A percentile compares a stretch with the other conserved stretches of the same genome.
These are phyloP conservation scores for Aspergillus indologenus DNA, from an alignment of 495 filamentous ascomycete species.

Conservation along the genomic window DNA sequence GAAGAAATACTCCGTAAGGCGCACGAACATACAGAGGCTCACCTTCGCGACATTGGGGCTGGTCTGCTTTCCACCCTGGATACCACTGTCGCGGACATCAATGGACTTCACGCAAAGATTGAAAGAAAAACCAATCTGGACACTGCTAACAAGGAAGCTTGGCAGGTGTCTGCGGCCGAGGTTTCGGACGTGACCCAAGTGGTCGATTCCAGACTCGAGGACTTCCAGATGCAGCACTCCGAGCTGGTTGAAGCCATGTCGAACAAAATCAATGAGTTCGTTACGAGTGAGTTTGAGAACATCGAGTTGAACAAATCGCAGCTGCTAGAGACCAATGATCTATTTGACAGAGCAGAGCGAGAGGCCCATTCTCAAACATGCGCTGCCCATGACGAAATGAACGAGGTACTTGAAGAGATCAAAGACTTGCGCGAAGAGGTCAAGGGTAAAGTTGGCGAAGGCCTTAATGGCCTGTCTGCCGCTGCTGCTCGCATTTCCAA, in stretches of 20 bases:
- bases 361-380: slow-evolving; percentile 66
- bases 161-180: slow-evolving; percentile 70
- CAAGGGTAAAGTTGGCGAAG: slow-evolving; percentile 79
- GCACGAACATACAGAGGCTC: slow-evolving; percentile 78
- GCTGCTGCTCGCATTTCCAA: slow-evolving; percentile 85
- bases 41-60: slow-evolving; percentile 66
- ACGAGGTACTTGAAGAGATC: slow-evolving; percentile 86
- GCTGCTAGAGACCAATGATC: slow-evolving; percentile 60
- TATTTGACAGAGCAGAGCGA: slow-evolving; percentile 62
- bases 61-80: slow-evolving; percentile 73
- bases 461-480: slow-evolving; percentile 75
- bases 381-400: slow-evolving; percentile 80
- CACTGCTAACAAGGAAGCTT: slow-evolving; percentile 67
- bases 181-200: slow-evolving; percentile 70
- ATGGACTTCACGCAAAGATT: slow-evolving; percentile 77
- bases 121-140: slow-evolving; percentile 81
- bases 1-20: slow-evolving; percentile 78
- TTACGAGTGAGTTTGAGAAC: slow-evolving; percentile 66
- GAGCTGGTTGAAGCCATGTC: slow-evolving; percentile 64
- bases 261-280: slow-evolving; percentile 66
- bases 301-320: slow-evolving; percentile 63
- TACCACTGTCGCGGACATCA: slow-evolving; percentile 73
- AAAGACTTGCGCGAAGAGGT: slow-evolving; percentile 82
- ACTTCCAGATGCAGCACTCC: slow-evolving; percentile 67
- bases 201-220: slow-evolving; percentile 68